Conservation (phyloP, 2,329 filamentous ascomycete genomes). For the Berkeleyomyces basicola region DNA sequence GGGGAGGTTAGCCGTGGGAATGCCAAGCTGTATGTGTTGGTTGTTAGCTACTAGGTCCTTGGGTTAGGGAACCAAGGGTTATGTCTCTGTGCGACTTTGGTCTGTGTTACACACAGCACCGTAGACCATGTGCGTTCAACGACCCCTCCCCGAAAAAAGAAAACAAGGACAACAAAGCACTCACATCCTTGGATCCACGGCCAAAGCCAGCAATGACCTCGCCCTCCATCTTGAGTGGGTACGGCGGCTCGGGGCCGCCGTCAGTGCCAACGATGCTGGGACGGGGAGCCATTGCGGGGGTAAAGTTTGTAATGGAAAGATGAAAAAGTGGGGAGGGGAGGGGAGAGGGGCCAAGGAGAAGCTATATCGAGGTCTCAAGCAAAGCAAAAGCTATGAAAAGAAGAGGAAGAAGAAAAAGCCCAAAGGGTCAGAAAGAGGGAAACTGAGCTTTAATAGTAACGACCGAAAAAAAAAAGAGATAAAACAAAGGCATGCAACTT, state of each 20-base stretch:
- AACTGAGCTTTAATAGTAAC: too few relatives aligned
- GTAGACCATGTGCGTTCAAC: neutral
- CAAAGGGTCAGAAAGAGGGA: too few relatives aligned
- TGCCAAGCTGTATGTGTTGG: conserved; percentile 50
- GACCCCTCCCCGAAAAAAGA: neutral
- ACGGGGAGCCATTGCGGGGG: conserved; percentile 20
- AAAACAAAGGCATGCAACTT: too few relatives aligned
- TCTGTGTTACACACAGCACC: neutral
- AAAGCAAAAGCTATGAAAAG: neutral
- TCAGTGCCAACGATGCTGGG: conserved; percentile 58
- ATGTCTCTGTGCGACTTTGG: neutral
- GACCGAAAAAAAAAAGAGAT: too few relatives aligned
- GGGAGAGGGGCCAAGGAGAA: neutral
- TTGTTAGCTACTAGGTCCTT: neutral
- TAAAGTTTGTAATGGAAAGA: neutral
- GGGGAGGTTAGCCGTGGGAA: conserved; percentile 86
- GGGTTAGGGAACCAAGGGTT: neutral
- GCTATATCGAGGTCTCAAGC: too few relatives aligned
- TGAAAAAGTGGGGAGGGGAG: neutral
- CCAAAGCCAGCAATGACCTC: conserved; percentile 87
- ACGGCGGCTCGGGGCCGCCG: conserved; percentile 58
- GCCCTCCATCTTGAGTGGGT: conserved; percentile 68
- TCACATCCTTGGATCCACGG: conserved; percentile 77
- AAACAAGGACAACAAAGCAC: conserved; percentile 14
- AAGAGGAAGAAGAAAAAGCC: neutral